These are phyloP conservation scores for Linderina pennispora DNA, from an alignment of 192 early-diverging fungal genomes.

Conservation along the genomic window DNA sequence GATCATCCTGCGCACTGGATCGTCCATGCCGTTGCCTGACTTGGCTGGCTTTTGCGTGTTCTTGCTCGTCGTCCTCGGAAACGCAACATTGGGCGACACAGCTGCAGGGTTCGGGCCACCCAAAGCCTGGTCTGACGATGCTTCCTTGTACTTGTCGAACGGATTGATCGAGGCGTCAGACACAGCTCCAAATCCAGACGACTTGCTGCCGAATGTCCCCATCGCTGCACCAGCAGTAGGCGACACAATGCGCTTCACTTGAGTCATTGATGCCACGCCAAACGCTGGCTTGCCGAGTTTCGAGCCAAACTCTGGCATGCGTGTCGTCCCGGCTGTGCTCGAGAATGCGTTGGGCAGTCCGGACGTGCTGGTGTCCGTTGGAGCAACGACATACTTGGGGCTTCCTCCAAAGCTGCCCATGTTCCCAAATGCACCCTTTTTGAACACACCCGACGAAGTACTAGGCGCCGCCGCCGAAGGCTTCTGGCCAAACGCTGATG, in stretches of 20 bases:
- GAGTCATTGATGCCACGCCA: slow-evolving; percentile 34
- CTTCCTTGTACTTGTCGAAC: slow-evolving; percentile 1
- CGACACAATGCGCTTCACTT: no score
- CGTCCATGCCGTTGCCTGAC: background rate
- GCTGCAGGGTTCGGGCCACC: background rate
- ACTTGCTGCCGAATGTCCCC: slow-evolving; percentile 7
- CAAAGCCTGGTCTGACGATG: background rate
- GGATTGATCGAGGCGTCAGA: slow-evolving; percentile 1
- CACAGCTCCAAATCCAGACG: slow-evolving; percentile 12
- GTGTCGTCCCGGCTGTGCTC: background rate
- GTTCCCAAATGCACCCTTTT: slow-evolving; percentile 19
- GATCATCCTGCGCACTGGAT: slow-evolving; percentile 8
- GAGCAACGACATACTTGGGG: background rate
- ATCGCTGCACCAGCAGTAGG: slow-evolving; percentile 2
- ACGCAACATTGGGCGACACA: no score
- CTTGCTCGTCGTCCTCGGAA: no score
- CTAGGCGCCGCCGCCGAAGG: no score
- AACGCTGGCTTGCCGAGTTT: slow-evolving; percentile 33
- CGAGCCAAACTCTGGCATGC: slow-evolving; percentile 19
- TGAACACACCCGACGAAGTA: no score
- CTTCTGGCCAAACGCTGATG: slow-evolving; percentile 1
- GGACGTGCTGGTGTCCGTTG: background rate
- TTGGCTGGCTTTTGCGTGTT: background rate
- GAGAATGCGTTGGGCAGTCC: slow-evolving; percentile 32
- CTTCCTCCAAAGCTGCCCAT: slow-evolving; percentile 8